phyloP scores from a whole-genome alignment of 108 stramenopile genomes.

The Skeletonema menzelii region DNA sequence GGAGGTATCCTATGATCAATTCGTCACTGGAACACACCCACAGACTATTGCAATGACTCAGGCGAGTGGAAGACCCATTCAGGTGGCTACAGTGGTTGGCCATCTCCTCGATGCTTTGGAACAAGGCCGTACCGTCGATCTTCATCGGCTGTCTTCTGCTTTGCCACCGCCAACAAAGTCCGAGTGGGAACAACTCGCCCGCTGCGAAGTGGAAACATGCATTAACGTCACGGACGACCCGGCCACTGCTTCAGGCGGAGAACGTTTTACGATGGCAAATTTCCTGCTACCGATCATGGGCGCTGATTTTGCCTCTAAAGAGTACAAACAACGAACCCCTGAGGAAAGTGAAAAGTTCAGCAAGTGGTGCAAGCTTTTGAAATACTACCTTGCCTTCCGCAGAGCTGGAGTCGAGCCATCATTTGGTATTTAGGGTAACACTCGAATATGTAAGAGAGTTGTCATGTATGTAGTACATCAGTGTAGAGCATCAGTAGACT shows the following conservation, averaged over 20 bases:
- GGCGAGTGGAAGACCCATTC: conserved; percentile 61
- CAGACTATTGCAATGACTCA: conserved; percentile 76
- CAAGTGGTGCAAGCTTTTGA: conserved; percentile 58
- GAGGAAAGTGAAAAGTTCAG: conserved; percentile 43
- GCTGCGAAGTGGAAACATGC: conserved; percentile 50
- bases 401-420: conserved; percentile 56
- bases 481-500: no score
- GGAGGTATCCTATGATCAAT: conserved; percentile 73
- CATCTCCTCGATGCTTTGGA: conserved; percentile 65
- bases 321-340: conserved; percentile 57
- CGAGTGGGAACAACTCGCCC: conserved; percentile 64
- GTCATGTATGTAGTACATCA: no score
- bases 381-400: conserved; percentile 68
- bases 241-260: conserved; percentile 51
- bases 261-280: conserved; percentile 61
- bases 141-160: conserved; percentile 45
- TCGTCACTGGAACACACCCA: conserved; percentile 57
- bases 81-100: conserved; percentile 66
- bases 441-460: no score
- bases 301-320: conserved; percentile 42
- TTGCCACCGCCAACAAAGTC: conserved; percentile 50
- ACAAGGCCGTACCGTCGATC: conserved; percentile 58
- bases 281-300: conserved; percentile 71
- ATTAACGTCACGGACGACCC: conserved; percentile 65
- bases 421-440: conserved; percentile 28